Evolutionary conservation across 2,329 filamentous ascomycete species (phyloP).

Genomic region (Samsoniella hepiali): DNA sequence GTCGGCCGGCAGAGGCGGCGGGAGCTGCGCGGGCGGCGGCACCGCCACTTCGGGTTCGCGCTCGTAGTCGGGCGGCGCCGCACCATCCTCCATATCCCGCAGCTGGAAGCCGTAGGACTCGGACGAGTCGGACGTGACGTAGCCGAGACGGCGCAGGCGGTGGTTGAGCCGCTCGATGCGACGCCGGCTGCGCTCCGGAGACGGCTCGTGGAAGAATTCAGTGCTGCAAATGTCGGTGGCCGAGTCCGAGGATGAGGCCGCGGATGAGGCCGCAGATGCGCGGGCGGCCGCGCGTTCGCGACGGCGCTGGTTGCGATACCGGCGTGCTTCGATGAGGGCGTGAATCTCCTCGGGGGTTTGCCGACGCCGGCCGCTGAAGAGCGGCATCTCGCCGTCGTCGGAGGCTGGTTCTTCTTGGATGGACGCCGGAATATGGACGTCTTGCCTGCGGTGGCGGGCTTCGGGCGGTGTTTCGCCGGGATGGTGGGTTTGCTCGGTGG

Average conservation of each 20-base stretch:
- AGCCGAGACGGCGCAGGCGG: conserved; percentile 9
- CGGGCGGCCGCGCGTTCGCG: background rate
- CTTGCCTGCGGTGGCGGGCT: background rate
- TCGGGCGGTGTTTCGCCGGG: background rate
- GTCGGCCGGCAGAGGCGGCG: conserved; percentile 1
- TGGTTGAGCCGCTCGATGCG: conserved; percentile 9
- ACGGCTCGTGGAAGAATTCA: background rate
- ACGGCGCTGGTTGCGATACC: background rate
- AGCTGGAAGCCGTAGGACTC: conserved; percentile 9
- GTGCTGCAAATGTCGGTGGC: background rate
- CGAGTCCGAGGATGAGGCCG: background rate
- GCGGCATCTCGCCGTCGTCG: background rate
- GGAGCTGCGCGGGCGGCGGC: conserved; percentile 7
- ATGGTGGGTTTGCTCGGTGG: background rate
- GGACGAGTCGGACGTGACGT: background rate
- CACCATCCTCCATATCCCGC: conserved; percentile 4
- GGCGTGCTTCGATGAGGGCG: background rate
- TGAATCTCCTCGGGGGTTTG: background rate
- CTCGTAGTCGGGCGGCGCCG: conserved; percentile 7
- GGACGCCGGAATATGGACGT: background rate
- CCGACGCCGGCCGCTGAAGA: background rate
- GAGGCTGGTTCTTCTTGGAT: background rate
- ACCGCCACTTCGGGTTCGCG: background rate
- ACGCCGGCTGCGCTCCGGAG: background rate
- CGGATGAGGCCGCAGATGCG: background rate